Evolutionary conservation across 805 yeast genomes (phyloP), one percentile per base, ranked within the genome.

Genomic region (Lachancea lanzarotensis): DNA sequence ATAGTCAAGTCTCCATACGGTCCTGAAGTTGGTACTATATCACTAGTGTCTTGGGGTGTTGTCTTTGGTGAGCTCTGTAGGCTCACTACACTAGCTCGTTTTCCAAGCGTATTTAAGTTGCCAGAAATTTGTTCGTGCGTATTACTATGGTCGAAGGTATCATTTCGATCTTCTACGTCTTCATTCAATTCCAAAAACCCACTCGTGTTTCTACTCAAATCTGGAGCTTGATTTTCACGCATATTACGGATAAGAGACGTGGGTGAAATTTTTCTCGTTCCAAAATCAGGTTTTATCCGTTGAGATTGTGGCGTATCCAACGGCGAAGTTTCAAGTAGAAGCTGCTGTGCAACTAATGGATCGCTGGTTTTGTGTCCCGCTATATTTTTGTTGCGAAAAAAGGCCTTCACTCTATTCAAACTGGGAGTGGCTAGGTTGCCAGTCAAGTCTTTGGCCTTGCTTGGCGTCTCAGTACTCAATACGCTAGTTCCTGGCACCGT

Each of bases 371-470:
- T 51, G 18, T 50, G 17, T 13, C 35, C 35, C 12, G 11, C 13
- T 29, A 9, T 49, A 2, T 42, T 44, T 35, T 50, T 54, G 13
- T 29, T 29, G 4, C 33, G 33, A 38, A 60, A 53, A 37, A 55
- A 61, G 20, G 52, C 52, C 2, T 57, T 51, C 26, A 61, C 51
- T 35, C 54, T 52, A 17, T 55, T 53, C 2, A 60, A 39, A 42
- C 59, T 57, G 2, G 64, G 66, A 8, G 66, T 57, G 18, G 56
- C 52, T 13, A 29, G 6, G n/a, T 22, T 15, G 7, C 7, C 9
- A 10, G n/a, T 15, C 22, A 8, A 29, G 13, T 29, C 13, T 22
- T 15, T 25, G 18, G 13, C 16, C 18, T 25, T 17, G 19, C 31
- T 17, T 16, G 18, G 39, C 8, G 39, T 22, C 3, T 36, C 31